These are phyloP conservation scores for Globisporangium polare DNA, from an alignment of 352 stramenopile species.

Conservation along the genomic window DNA sequence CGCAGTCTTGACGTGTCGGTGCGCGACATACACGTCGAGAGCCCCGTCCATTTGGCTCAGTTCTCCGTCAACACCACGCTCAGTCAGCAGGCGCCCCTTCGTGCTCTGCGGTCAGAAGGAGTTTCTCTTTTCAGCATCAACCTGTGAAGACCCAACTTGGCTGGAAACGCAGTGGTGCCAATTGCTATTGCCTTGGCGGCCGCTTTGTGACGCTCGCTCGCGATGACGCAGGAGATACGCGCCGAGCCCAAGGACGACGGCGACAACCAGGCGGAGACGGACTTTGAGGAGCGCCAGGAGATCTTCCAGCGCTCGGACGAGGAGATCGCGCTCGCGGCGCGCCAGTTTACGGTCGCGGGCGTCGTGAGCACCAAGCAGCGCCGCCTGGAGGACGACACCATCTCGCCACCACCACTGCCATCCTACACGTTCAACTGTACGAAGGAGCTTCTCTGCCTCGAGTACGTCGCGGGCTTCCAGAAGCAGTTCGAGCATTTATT, in stretches of 20 bases:
- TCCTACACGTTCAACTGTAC: constrained; percentile 64
- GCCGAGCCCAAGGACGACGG: constrained; percentile 47
- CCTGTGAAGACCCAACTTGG: too few relatives aligned
- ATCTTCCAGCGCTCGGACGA: constrained; percentile 53
- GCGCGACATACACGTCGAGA: too few relatives aligned
- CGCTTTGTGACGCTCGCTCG: background rate
- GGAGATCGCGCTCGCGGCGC: constrained; percentile 45
- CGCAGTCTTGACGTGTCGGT: too few relatives aligned
- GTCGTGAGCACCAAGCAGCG: constrained; percentile 80
- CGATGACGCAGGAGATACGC: constrained; percentile 33
- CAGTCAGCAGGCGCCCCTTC: background rate
- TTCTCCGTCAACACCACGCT: too few relatives aligned
- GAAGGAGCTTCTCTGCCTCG: constrained; percentile 92
- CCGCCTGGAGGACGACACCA: constrained; percentile 60
- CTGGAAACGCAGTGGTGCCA: too few relatives aligned
- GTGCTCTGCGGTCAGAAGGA: background rate
- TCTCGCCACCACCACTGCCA: constrained; percentile 20
- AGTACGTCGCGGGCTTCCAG: constrained; percentile 92
- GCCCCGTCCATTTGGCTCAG: too few relatives aligned
- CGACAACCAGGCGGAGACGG: constrained; percentile 20
- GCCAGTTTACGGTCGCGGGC: constrained; percentile 70
- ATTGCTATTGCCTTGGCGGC: too few relatives aligned
- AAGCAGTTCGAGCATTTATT: constrained; percentile 90
- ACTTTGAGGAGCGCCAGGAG: constrained; percentile 46
- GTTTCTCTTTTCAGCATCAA: constrained; percentile 4